Conservation (phyloP, 768 basidiomycete genomes). For the Trametes cubensis region DNA sequence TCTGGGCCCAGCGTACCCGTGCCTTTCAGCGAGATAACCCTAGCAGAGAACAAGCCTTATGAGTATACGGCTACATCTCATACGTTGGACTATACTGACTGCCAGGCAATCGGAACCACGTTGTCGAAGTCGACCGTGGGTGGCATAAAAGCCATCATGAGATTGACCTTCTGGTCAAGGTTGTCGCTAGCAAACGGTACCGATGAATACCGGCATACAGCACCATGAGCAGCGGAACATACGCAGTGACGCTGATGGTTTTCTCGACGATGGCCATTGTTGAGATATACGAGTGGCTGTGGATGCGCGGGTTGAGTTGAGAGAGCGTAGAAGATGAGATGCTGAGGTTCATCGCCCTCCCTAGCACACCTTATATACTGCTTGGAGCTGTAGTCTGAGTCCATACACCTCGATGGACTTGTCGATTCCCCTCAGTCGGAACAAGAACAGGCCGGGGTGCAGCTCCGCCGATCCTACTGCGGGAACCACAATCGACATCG, state of each 20-base stretch:
- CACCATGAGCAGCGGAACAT: neutral
- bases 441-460: neutral
- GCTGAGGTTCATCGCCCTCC: neutral
- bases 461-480: neutral
- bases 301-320: neutral
- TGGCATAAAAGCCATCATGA: conserved; percentile 2
- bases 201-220: neutral
- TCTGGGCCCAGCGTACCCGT: neutral
- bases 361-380: neutral
- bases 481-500: neutral
- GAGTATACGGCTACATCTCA: neutral
- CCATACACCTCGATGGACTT: too few relatives aligned
- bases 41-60: neutral
- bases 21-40: neutral
- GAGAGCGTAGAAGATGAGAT: conserved; percentile 1
- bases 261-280: neutral
- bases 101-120: conserved; percentile 1
- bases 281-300: neutral
- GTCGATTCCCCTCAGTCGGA: too few relatives aligned
- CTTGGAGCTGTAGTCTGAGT: too few relatives aligned
- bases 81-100: neutral
- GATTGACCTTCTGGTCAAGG: neutral
- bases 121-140: neutral
- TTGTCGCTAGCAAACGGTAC: neutral
- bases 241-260: neutral